Base-by-base conservation (phyloP, 257 asterid species). In the Agastache rugosa region DNA sequence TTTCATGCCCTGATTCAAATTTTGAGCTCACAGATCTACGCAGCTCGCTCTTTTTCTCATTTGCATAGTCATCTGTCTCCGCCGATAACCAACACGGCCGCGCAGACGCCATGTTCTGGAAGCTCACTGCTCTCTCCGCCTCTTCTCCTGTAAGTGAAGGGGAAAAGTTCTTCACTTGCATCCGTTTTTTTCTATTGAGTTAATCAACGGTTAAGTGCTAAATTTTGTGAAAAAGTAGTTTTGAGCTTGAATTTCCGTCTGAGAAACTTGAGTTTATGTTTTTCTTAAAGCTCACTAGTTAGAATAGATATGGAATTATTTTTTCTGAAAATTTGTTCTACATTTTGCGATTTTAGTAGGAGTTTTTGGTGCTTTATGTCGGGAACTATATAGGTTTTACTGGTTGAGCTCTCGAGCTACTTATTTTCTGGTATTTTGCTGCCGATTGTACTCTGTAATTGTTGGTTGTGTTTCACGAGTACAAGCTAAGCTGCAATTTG, bases 141-240 rank as follows among this genome's bases (percentile, higher is more conserved):
- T 87, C 98, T 70, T 92, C 99, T 53, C 98, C 99, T 42, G 99
- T 95, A 83, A 87, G 91, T 87, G 73, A 74, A 58, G 59, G 6
- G 34, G 23, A 16, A 14, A 37, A 54, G 62, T n/a, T 34, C 4
- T 37, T n/a, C 63, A 5, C 4, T 53, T 29, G 27, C 17, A 1
- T 22, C 1, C 5, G 14, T n/a, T 16, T 31, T 61, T 31, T 58
- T 27, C 47, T 48, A 29, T 54, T 20, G 79, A 63, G 25, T 11
- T 63, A 60, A 67, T 69, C 22, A 9, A 61, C 44, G 70, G 16
- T 51, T 42, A 35, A 29, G 78, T 71, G 59, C 15, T 60, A 17
- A 74, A 65, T 35, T 74, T 5, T 66, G 64, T 54, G 66, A 25
- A 42, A 35, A 56, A 50, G 61, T 64, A 60, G 53, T 5, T 25